phyloP scores from a whole-genome alignment of 768 basidiomycete genomes.

The Mycena filopes region DNA sequence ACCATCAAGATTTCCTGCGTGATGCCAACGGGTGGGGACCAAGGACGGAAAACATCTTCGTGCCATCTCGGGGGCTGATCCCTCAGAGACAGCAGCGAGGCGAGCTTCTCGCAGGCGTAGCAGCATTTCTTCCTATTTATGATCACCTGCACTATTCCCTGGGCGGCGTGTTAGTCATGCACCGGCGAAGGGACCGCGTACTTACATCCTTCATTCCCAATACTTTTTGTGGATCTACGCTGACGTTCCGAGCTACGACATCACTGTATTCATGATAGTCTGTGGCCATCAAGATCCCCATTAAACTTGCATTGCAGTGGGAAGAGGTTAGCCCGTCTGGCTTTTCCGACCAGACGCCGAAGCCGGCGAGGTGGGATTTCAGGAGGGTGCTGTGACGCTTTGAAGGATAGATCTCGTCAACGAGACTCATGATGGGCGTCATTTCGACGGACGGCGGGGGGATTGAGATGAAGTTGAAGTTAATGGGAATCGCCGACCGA shows the following conservation, averaged over 20 bases:
- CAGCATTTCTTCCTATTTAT: slow-evolving; percentile 8
- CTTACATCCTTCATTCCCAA: slow-evolving; percentile 17
- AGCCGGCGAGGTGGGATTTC: neutral
- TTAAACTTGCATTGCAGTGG: slow-evolving; percentile 10
- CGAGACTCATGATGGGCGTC: slow-evolving; percentile 22
- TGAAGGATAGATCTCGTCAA: slow-evolving; percentile 9
- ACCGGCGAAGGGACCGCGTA: neutral
- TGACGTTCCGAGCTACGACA: neutral
- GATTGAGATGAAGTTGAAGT: slow-evolving; percentile 15
- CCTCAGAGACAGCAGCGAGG: neutral
- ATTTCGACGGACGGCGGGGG: neutral
- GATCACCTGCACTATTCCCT: slow-evolving; percentile 20
- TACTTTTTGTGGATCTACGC: slow-evolving; percentile 3
- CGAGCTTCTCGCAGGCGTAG: slow-evolving; percentile 20
- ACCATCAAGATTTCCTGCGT: neutral
- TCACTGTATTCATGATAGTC: neutral
- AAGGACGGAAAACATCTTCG: slow-evolving; percentile 15
- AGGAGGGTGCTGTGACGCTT: neutral
- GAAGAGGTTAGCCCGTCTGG: neutral
- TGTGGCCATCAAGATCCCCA: slow-evolving; percentile 15
- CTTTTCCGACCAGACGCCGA: neutral
- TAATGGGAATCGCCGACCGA: slow-evolving; percentile 13
- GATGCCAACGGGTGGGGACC: slow-evolving; percentile 18
- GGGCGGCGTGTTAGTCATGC: neutral
- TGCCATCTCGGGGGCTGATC: neutral